A percentile compares a stretch with the other conserved stretches of the same genome.
These are phyloP conservation scores for Leptomonas pyrrhocoris DNA, from an alignment of 208 protist species.

Conservation along the genomic window DNA sequence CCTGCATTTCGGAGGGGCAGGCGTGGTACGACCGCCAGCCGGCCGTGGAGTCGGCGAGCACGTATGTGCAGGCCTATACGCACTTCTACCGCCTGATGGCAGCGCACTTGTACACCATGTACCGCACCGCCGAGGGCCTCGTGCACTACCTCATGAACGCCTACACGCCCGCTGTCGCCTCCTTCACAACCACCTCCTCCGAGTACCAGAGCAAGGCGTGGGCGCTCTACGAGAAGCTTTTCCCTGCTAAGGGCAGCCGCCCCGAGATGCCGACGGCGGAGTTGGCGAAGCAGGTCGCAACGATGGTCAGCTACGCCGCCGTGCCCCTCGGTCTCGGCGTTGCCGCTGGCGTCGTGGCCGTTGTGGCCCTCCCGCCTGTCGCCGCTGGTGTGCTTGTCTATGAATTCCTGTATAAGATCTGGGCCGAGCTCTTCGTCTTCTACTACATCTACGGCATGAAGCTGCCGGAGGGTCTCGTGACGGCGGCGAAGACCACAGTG, in stretches of 20 bases:
- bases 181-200: constrained; percentile 4
- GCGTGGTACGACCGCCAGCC: constrained; percentile 19
- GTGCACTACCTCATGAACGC: constrained; percentile 29
- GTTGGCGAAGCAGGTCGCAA: constrained; percentile 18
- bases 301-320: constrained; percentile 30
- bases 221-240: constrained; percentile 27
- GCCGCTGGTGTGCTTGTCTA: constrained; percentile 38
- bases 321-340: constrained; percentile 43
- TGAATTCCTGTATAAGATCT: constrained; percentile 63
- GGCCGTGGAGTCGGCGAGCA: constrained; percentile 10
- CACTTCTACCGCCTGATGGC: constrained; percentile 31
- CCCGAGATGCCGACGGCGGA: constrained; percentile 17
- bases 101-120: constrained; percentile 29
- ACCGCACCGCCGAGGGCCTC: constrained; percentile 31
- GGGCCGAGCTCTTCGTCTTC: constrained; percentile 64
- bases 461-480: constrained; percentile 36
- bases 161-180: constrained; percentile 25
- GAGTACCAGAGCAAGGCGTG: constrained; percentile 27
- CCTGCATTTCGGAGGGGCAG: constrained; percentile 44
- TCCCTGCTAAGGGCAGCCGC: constrained; percentile 11
- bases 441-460: constrained; percentile 62
- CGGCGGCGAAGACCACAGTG: constrained; percentile 22
- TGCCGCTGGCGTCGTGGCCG: constrained; percentile 23
- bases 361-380: constrained; percentile 46
- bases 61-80: constrained; percentile 23